Percentiles rank a stretch among this genome's conserved stretches.
Conservation (phyloP, 2,329 filamentous ascomycete species). For the Exophiala calicioides region DNA sequence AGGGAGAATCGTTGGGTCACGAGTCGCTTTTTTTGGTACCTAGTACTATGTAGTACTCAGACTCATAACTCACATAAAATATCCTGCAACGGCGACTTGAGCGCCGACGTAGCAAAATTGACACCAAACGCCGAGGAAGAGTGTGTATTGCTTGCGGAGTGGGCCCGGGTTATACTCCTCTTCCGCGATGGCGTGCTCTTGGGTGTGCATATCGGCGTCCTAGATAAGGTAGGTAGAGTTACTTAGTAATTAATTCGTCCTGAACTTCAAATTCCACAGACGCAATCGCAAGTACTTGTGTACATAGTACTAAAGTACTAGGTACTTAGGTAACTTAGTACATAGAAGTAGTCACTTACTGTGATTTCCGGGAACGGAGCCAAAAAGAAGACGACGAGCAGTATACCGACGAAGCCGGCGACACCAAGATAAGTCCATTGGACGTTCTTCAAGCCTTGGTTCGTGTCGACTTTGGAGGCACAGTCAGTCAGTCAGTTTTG, state of each 20-base stretch:
- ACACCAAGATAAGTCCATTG: constrained; percentile 67
- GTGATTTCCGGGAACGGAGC: constrained; percentile 58
- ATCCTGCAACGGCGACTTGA: constrained; percentile 8
- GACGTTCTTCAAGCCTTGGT: constrained; percentile 57
- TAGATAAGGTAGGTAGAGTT: neutral
- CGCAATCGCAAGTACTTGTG: no score
- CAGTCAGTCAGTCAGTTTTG: neutral
- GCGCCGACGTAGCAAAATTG: constrained; percentile 65
- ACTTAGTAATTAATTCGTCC: no score
- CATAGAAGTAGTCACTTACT: constrained; percentile 27
- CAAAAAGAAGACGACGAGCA: constrained; percentile 61
- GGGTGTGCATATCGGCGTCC: constrained; percentile 60
- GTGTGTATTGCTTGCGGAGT: constrained; percentile 59
- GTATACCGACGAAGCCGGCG: constrained; percentile 59
- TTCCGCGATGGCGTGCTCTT: constrained; percentile 47
- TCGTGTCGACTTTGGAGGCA: constrained; percentile 42
- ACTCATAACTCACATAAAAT: constrained; percentile 4
- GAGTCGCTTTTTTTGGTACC: neutral
- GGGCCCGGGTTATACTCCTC: constrained; percentile 40
- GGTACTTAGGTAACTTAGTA: no score
- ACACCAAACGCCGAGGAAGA: constrained; percentile 58
- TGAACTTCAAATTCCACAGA: no score
- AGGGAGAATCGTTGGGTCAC: no score
- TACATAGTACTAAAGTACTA: no score
- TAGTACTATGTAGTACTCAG: neutral